Evolutionary conservation across 441 rosid genomes (phyloP), one percentile per base, ranked within the genome.

Genomic region (Adansonia gregorii): DNA sequence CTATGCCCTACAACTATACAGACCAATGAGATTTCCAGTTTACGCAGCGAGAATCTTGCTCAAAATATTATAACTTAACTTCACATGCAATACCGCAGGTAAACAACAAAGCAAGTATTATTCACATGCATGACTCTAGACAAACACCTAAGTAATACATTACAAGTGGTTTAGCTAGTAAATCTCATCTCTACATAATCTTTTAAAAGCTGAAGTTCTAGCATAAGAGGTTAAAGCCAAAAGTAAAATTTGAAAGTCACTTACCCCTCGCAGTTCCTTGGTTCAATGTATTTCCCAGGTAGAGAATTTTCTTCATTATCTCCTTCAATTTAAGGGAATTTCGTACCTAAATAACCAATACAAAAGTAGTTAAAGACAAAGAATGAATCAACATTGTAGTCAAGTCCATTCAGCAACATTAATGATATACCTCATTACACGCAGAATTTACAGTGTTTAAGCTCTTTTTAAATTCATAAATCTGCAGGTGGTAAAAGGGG

Each of bases 231-330:
- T 11, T n/a, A 3, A 39, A 64, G 31, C 58, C 46, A 49, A 64
- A 39, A 31, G 63, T 55, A 51, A 43, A 60, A 45, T 45, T 60
- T 35, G 39, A 9, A 74, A 65, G 1, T 72, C 76, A 74, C 90
- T 83, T 77, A 92, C 99, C 99, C 88, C 98, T 91, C 31, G 98
- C 98, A 72, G 99, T 97, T 87, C 99, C 99, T 81, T 97, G 97
- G 87, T 94, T 97, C 87, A 94, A 82, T 8, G 90, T 86, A 79
- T 97, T 97, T 78, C 99, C 99, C 71, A 96, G 87, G 80, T 82
- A 87, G 67, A 96, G 97, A 86, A 96, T 94, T 83, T 75, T 88
- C 88, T 89, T 90, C 98, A 96, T 89, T 73, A 94, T 96, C 81
- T 90, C 98, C 87, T 96, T 94, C 85, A 97, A 79, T 82, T 93